Conservation (phyloP, 1,284 basidiomycete species). For the Puccinia triticina region DNA sequence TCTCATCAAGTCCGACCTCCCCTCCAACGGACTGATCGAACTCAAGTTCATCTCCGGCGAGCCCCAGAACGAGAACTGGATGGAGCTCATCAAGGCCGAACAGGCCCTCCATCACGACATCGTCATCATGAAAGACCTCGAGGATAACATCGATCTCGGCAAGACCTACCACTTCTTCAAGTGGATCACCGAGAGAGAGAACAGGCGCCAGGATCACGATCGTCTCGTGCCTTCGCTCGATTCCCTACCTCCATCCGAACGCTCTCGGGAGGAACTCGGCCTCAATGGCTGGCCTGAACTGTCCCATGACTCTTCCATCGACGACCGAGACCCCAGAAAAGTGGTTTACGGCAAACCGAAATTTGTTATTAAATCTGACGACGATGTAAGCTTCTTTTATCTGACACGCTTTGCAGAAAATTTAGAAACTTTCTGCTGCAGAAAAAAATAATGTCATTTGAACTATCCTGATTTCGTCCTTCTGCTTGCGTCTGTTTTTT, state of each 20-base stretch:
- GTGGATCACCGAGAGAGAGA: slow-evolving; percentile 17
- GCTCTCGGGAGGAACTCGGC: background rate
- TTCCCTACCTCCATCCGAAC: background rate
- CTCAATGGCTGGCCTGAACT: slow-evolving; percentile 5
- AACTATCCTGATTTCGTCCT: background rate
- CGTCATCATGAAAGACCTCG: slow-evolving; percentile 8
- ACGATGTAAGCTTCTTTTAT: slow-evolving; percentile 33
- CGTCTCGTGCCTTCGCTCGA: background rate
- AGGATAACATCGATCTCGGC: slow-evolving; percentile 40
- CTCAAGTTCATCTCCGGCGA: slow-evolving; percentile 41
- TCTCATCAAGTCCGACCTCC: slow-evolving; percentile 25
- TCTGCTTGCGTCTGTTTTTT: background rate
- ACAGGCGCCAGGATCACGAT: background rate
- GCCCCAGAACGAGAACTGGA: slow-evolving; percentile 33
- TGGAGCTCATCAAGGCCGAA: slow-evolving; percentile 37
- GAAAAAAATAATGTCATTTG: background rate
- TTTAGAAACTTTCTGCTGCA: background rate
- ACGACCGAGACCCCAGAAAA: slow-evolving; percentile 32
- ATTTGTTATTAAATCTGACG: slow-evolving; percentile 44
- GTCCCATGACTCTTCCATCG: background rate
- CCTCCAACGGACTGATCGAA: slow-evolving; percentile 21
- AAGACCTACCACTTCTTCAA: slow-evolving; percentile 33
- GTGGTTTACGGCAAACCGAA: slow-evolving; percentile 1
- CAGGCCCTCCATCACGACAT: slow-evolving; percentile 17
- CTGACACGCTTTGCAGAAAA: background rate